These are phyloP conservation scores for Acacia confusa DNA, from an alignment of 306 rosid genomes.

Conservation along the genomic window DNA sequence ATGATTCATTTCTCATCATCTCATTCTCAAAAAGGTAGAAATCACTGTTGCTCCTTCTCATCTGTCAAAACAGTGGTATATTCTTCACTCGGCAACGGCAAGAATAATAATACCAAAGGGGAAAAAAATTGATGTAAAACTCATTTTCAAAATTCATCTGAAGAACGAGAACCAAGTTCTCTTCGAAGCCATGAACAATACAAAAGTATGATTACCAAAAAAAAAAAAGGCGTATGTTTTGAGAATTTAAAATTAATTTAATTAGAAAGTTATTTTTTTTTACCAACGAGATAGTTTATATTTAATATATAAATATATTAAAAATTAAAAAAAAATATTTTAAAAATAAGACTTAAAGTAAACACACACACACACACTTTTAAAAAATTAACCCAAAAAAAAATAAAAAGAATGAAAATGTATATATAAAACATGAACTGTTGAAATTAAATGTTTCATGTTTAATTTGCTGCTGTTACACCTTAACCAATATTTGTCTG, in stretches of 20 bases:
- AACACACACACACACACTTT: no score
- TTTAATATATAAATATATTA: no score
- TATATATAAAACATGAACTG: no score
- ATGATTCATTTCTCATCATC: conserved; percentile 34
- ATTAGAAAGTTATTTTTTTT: no score
- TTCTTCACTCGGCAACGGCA: not conserved
- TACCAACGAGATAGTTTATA: not conserved
- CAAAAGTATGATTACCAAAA: no score
- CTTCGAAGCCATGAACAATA: not conserved
- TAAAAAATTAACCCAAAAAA: no score
- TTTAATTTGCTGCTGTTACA: not conserved
- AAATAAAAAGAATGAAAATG: no score
- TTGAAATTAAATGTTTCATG: not conserved
- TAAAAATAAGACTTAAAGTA: no score
- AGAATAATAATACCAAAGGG: not conserved
- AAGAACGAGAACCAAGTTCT: not conserved
- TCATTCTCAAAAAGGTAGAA: not conserved
- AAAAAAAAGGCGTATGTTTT: no score
- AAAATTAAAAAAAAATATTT: no score
- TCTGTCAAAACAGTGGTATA: not conserved
- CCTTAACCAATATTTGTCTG: not conserved
- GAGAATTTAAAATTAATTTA: not conserved
- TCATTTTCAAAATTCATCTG: not conserved
- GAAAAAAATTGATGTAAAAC: not conserved
- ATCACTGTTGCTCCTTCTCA: not conserved